Base-by-base conservation (phyloP, 78 protist species). In the Emiliania huxleyi region DNA sequence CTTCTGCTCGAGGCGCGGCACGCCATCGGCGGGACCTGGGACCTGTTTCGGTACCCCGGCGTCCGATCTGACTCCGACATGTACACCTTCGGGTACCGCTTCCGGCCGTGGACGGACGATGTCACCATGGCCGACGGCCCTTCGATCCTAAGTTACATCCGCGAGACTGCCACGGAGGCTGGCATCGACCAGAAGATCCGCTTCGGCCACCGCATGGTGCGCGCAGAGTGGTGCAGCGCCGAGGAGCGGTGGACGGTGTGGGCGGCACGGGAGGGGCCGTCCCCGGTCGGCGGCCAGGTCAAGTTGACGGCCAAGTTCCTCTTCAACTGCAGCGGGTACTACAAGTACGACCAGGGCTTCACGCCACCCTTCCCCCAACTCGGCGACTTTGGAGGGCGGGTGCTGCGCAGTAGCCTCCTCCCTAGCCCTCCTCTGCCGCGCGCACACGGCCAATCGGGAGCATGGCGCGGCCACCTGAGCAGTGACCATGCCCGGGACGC, bases 11-110 rank as follows among this genome's bases (percentile, higher is more conserved):
- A 85, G 35, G 71, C 44, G 25, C 56, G 90, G 42, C 38, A 15
- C 5, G 38, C 18, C 43, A 5, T 85, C 6, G 90, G 90, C 69
- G 90, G 90, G 37, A 85, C 90, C 38, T 85, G 90, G 90, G 43
- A 35, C 69, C 15, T 85, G 42, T 85, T 85, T n/a, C 19, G 19
- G 5, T 85, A 85, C 33, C 90, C 90, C 6, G 90, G 90, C 48
- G 26, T 85, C 19, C 56, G 90, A 15, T 37, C 29, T 15, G 90
- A 85, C 90, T 85, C 90, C 19, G 90, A 18, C 21, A 48, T 85
- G 69, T 15, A 18, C 69, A 37, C 90, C 43, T 26, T 85, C 35
- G 29, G 37, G 38, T 85, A n/a, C 69, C 19, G 38, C 69, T 85
- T 85, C 35, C 48, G 19, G n/a, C 19, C 48, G 42, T 85, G 19